Base-by-base conservation (phyloP, 257 asterid species). In the Fraxinus excelsior region DNA sequence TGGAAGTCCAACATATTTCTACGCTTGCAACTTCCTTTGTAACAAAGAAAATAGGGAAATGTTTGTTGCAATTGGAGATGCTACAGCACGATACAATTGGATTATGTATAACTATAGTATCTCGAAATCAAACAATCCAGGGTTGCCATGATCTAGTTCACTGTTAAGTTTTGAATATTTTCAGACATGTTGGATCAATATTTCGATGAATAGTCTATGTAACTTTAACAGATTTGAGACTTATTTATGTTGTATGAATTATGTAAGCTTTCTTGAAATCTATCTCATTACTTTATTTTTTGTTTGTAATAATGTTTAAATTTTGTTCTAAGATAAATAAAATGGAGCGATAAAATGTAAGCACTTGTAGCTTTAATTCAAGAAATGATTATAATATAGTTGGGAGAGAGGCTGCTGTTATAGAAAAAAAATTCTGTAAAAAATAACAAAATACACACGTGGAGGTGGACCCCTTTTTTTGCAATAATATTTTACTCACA, bases 21-120 rank as follows among this genome's bases (percentile, higher is more conserved):
- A 60, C 19, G 67, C 67, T 4, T 60, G 67, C 67, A 60, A 60
- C 67, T 60, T 60, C 67, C 67, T 60, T 23, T 60, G 67, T 60
- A 23, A 21, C 67, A 60, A 21, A 60, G 67, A 60, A 60, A 21
- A 60, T 14, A 26, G 67, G 3, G 67, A 60, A 23, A 60, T 60
- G 67, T 60, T 60, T 11, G 31, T 60, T 23, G 67, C 67, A 7
- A 60, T 60, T 60, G 67, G 67, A 23, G 67, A 60, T 60, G 67
- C 23, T 23, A 60, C 67, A n/a, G 13, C 67, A n/a, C 12, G 67
- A 9, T 60, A 60, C 67, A 23, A 60, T 60, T 60, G 67, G 67
- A 23, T 60, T 23, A 60, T 60, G 4, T 60, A 60, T 60, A 60
- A 60, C 16, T 60, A 60, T 23, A 60, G 23, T 1, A 60, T 60